Base-by-base conservation (phyloP, 208 protist genomes). In the Wallacemonas rigidus region DNA sequence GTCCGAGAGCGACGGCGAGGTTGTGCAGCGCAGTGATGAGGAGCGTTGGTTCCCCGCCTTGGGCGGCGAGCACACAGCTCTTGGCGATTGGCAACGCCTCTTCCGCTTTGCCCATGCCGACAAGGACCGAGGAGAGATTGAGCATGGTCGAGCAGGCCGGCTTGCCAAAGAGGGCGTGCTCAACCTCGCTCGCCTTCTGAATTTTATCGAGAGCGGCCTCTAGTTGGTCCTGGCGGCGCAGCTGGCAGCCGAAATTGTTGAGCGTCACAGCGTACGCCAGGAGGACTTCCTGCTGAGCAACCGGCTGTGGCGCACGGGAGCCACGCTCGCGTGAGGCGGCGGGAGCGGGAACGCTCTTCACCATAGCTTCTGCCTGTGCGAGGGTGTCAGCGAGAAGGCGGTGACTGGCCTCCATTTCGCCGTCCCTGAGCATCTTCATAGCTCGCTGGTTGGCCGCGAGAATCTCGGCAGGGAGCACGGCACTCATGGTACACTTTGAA, bases 131-230 rank as follows among this genome's bases (percentile, higher is more conserved):
- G 39, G 89, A 96, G 35, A 94, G 76, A 71, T 95, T 96, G 62
- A 96, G 67, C 88, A 96, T 92, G 0, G 92, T 94, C 7, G 89
- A 90, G 76, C 92, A 94, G 2, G 88, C 91, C 8, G 89, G 85
- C 40, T 84, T 82, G 15, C 89, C 92, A 60, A 83, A 83, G 0
- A 68, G 47, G 3, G 89, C 78, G 9, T 69, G 38, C 64, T 96
- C 89, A n/a, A 90, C 76, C 40, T 84, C 77, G 1, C 81, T 69
- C 0, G 92, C 92, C 3, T 82, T 62, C 36, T 79, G 48, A 3
- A 96, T 74, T 38, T 74, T 83, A 8, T 53, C 47, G 40, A 92
- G 70, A 2, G 92, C 92, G 3, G 80, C 89, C 2, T 79, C 72
- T 3, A 64, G 45, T 35, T 79, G 41, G 44, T 81, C 79, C 26